phyloP scores from a whole-genome alignment of 495 filamentous ascomycete species.

The Tuber brumale region DNA sequence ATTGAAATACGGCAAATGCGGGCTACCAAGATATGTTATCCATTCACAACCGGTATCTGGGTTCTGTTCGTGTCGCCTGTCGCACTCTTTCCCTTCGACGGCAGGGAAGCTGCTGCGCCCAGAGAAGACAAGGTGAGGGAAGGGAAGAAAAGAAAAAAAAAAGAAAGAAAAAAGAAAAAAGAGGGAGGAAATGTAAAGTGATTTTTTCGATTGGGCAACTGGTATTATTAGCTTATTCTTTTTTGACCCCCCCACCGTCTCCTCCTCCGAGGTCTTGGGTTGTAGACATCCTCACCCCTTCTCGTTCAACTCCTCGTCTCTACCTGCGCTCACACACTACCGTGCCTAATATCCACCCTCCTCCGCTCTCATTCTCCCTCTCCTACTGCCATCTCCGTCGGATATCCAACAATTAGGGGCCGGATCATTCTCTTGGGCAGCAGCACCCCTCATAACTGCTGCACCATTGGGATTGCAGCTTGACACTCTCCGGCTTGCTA shows the following conservation, averaged over 20 bases:
- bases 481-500: conserved; percentile 20
- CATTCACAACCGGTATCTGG: conserved; percentile 2
- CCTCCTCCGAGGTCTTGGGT: conserved; percentile 17
- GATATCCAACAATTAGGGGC: conserved; percentile 22
- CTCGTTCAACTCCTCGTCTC: conserved; percentile 22
- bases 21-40: background rate
- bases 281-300: background rate
- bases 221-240: conserved; percentile 26
- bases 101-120: conserved; percentile 32
- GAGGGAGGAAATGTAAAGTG: conserved; percentile 1
- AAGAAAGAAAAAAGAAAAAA: background rate
- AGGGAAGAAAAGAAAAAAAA: conserved; percentile 7
- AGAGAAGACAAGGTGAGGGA: conserved; percentile 16
- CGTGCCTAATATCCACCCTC: conserved; percentile 11
- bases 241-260: conserved; percentile 37
- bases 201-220: conserved; percentile 1
- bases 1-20: background rate
- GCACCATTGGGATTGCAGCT: conserved; percentile 24
- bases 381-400: conserved; percentile 13
- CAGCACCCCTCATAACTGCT: conserved; percentile 29
- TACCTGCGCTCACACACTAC: background rate
- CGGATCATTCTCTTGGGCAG: conserved; percentile 20
- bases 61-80: conserved; percentile 17
- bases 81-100: conserved; percentile 15
- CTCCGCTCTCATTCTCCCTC: conserved; percentile 18